Conservation (phyloP, 2,329 filamentous ascomycete species). For the Lachnellula occidentalis region DNA sequence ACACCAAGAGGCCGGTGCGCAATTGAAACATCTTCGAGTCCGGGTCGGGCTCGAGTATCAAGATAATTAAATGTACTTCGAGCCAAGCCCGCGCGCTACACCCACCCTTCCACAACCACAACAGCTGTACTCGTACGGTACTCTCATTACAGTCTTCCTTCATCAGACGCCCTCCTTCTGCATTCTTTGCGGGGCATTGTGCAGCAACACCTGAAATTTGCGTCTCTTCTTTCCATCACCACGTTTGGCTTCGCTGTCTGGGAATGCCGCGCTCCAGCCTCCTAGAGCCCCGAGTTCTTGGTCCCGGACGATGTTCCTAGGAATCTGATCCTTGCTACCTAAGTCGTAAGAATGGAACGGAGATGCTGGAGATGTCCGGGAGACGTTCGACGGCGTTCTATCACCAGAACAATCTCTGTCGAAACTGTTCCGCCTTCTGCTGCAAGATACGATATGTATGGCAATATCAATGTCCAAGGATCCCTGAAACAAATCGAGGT, state of each 20-base stretch:
- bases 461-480: neutral
- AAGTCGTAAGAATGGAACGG: neutral
- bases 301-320: neutral
- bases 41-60: neutral
- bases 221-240: neutral
- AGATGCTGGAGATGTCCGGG: too few relatives aligned
- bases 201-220: neutral
- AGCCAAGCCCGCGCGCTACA: too few relatives aligned
- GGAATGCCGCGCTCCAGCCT: neutral
- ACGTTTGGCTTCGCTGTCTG: neutral
- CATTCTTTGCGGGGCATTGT: neutral
- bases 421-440: neutral
- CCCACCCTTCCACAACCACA: neutral
- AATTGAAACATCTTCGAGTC: neutral
- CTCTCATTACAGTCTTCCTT: neutral
- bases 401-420: too few relatives aligned
- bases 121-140: neutral
- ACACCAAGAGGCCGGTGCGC: neutral
- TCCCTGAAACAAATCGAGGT: neutral
- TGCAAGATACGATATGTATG: neutral
- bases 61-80: neutral
- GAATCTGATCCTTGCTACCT: neutral
- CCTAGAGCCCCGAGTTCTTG: neutral
- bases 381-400: too few relatives aligned
- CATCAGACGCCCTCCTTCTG: neutral